Percentiles rank a stretch among this genome's conserved stretches.
Evolutionary conservation across 164 flowering plant genomes (phyloP).

Genomic region (Akebia trifoliata): DNA sequence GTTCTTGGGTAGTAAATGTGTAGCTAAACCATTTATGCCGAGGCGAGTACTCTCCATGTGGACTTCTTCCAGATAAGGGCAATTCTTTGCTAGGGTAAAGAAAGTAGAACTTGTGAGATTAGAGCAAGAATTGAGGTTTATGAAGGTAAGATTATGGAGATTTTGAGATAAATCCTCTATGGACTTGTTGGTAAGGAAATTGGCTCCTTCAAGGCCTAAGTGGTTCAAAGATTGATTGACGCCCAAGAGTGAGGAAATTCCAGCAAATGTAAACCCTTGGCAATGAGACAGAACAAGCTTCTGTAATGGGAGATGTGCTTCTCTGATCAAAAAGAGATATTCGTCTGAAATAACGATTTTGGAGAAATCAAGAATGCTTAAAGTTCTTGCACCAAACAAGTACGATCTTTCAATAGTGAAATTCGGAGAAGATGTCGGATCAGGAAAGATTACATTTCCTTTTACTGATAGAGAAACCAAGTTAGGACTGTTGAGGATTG

Average conservation of each 20-base stretch:
- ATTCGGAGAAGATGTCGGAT: too few relatives aligned
- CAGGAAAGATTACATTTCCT: slow-evolving; percentile 15
- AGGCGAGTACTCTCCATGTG: slow-evolving; percentile 45
- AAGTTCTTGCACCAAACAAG: slow-evolving; percentile 13
- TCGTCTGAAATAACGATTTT: slow-evolving; percentile 38
- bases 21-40: slow-evolving; percentile 20
- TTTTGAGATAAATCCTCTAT: slow-evolving; percentile 25
- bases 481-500: slow-evolving; percentile 15
- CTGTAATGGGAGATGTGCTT: slow-evolving; percentile 37
- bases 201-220: slow-evolving; percentile 29
- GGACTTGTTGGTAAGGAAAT: slow-evolving; percentile 35
- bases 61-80: slow-evolving; percentile 31
- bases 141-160: slow-evolving; percentile 22
- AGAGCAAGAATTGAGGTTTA: slow-evolving; percentile 35
- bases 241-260: slow-evolving; percentile 30
- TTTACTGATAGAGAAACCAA: slow-evolving; percentile 33
- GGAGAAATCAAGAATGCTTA: slow-evolving; percentile 33
- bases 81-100: slow-evolving; percentile 28
- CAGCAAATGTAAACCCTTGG: slow-evolving; percentile 27
- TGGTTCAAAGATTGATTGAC: slow-evolving; percentile 17
- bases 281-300: slow-evolving; percentile 31
- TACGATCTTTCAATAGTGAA: slow-evolving; percentile 15
- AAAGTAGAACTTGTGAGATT: slow-evolving; percentile 31
- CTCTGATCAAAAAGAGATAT: slow-evolving; percentile 29
- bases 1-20: slow-evolving; percentile 13